These are phyloP conservation scores for Fusarium sp. DNA, from an alignment of 2,329 filamentous ascomycete species.

Conservation along the genomic window DNA sequence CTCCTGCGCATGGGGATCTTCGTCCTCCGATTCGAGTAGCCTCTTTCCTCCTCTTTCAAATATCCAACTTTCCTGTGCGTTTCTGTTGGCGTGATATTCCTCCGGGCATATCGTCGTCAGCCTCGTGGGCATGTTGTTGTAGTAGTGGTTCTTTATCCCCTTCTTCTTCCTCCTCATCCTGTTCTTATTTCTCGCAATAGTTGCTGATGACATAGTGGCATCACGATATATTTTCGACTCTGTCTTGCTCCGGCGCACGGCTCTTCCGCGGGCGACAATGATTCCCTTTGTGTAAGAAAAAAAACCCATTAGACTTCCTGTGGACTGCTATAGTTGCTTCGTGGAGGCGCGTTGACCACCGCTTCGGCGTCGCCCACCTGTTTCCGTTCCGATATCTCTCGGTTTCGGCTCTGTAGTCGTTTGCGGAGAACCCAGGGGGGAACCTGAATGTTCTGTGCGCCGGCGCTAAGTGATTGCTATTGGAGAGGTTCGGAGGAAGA, in stretches of 20 bases:
- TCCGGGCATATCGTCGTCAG: slow-evolving; percentile 31
- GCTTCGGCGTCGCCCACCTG: slow-evolving; percentile 91
- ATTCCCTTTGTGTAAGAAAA: slow-evolving; percentile 45
- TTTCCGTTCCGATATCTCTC: slow-evolving; percentile 85
- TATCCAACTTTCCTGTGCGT: slow-evolving; percentile 41
- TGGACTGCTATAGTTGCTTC: slow-evolving; percentile 46
- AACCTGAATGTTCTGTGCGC: slow-evolving; percentile 49
- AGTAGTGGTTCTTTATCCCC: background rate
- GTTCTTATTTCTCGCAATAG: slow-evolving; percentile 26
- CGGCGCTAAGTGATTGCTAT: slow-evolving; percentile 78
- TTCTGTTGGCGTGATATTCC: slow-evolving; percentile 39
- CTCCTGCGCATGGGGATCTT: slow-evolving; percentile 11
- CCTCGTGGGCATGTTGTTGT: slow-evolving; percentile 10
- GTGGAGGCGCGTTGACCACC: slow-evolving; percentile 71
- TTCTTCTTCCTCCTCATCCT: slow-evolving; percentile 16
- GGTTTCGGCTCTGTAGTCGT: slow-evolving; percentile 68
- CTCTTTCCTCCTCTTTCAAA: slow-evolving; percentile 42
- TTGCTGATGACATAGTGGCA: slow-evolving; percentile 26
- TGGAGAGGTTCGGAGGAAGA: slow-evolving; percentile 96
- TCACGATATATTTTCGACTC: slow-evolving; percentile 37
- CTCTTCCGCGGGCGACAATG: slow-evolving; percentile 40
- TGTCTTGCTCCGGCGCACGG: slow-evolving; percentile 42
- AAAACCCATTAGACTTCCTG: slow-evolving; percentile 49
- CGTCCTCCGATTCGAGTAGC: slow-evolving; percentile 26
- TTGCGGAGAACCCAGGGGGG: slow-evolving; percentile 65